Evolutionary conservation across 768 basidiomycete genomes (phyloP).

Genomic region (Kwoniella sp.): DNA sequence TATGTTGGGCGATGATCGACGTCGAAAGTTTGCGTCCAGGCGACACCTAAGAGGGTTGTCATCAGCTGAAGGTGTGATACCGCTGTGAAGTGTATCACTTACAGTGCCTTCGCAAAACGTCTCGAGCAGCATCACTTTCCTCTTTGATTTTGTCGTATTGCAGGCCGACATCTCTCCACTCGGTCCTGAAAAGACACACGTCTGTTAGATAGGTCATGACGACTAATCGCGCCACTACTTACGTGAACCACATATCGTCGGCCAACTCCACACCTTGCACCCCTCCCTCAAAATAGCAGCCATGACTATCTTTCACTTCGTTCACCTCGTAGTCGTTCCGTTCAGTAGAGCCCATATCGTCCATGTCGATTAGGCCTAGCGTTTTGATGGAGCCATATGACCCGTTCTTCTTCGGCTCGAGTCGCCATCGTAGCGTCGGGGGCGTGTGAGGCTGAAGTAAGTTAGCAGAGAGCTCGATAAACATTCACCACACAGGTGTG

Average conservation of each 20-base stretch:
- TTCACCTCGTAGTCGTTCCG: conserved; percentile 28
- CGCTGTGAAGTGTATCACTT: conserved; percentile 9
- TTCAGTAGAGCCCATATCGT: conserved; percentile 24
- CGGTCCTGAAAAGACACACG: conserved; percentile 15
- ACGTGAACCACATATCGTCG: conserved; percentile 45
- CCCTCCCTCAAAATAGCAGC: conserved; percentile 22
- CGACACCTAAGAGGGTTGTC: conserved; percentile 27
- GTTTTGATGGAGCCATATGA: conserved; percentile 20
- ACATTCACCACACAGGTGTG: too few species aligned
- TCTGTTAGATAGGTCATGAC: background rate
- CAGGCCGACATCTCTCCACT: conserved; percentile 33
- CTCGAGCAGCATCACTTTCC: conserved; percentile 27
- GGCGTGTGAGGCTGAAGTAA: conserved; percentile 23
- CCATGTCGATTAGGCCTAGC: conserved; percentile 18
- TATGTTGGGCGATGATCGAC: conserved; percentile 22
- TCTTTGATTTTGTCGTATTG: conserved; percentile 42
- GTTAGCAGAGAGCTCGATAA: background rate
- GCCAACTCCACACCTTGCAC: conserved; percentile 35
- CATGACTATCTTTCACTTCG: conserved; percentile 22
- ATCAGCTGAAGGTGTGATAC: background rate
- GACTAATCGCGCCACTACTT: conserved; percentile 6
- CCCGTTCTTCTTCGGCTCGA: conserved; percentile 35
- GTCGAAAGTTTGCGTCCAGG: conserved; percentile 36
- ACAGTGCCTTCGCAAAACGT: conserved; percentile 33
- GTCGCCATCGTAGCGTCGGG: conserved; percentile 32